These are phyloP conservation scores for Fraxinus sp. DNA, from an alignment of 305 asterid genomes.

Conservation along the genomic window DNA sequence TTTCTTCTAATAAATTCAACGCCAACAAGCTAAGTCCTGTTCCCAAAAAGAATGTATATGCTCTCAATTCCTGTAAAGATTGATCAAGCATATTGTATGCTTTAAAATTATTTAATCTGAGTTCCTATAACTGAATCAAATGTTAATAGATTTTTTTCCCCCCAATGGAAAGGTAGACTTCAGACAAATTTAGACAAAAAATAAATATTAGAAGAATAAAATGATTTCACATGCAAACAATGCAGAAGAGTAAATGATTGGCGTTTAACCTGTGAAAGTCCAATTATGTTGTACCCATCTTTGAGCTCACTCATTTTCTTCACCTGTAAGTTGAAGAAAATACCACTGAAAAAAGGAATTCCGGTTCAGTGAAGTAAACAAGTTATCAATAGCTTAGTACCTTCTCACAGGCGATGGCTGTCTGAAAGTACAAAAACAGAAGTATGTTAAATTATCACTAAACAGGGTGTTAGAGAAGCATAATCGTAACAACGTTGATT, in stretches of 20 bases:
- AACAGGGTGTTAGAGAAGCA: constrained; percentile 10
- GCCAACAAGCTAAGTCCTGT: background rate
- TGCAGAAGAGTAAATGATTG: constrained; percentile 12
- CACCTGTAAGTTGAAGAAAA: constrained; percentile 49
- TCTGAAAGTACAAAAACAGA: constrained; percentile 31
- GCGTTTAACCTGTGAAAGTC: constrained; percentile 79
- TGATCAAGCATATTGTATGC: background rate
- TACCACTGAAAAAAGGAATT: constrained; percentile 31
- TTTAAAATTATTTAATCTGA: background rate
- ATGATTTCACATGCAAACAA: background rate
- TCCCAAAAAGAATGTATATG: background rate
- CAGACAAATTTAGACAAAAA: background rate
- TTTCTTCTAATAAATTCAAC: background rate
- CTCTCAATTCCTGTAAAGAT: background rate
- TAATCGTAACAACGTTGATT: constrained; percentile 5
- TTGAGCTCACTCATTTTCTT: constrained; percentile 72
- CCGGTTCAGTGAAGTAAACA: constrained; percentile 26
- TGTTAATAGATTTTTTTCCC: background rate
- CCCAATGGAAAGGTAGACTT: background rate
- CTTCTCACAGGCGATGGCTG: constrained; percentile 78
- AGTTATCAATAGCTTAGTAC: constrained; percentile 38
- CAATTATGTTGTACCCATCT: constrained; percentile 74
- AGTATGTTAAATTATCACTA: background rate
- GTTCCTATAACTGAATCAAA: background rate
- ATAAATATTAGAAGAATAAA: background rate